These are phyloP conservation scores for Paraglomus occultum DNA, from an alignment of 192 early-diverging fungal species.

Conservation along the genomic window DNA sequence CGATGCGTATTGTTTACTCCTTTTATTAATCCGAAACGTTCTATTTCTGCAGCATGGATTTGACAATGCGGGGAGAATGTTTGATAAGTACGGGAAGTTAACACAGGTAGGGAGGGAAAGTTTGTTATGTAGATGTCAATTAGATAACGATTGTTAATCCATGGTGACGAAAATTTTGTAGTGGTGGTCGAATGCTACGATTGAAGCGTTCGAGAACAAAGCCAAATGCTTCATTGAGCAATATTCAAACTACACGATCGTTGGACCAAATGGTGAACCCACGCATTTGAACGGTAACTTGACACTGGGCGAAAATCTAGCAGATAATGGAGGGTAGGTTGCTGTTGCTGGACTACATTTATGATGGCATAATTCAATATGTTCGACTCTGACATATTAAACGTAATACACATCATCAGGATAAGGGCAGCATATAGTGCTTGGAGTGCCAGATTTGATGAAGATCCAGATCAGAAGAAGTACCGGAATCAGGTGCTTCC, in stretches of 20 bases:
- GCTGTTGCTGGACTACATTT: background rate
- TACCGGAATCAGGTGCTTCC: constrained; percentile 41
- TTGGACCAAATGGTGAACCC: constrained; percentile 39
- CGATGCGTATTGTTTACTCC: too few relatives aligned
- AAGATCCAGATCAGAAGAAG: background rate
- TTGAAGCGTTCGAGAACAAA: constrained; percentile 47
- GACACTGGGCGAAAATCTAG: constrained; percentile 65
- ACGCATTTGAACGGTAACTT: constrained; percentile 52
- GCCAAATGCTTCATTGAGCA: constrained; percentile 67
- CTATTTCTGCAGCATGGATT: constrained; percentile 58
- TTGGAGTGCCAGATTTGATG: background rate
- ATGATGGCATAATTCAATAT: too few relatives aligned
- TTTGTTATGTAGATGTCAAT: constrained; percentile 43
- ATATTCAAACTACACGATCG: constrained; percentile 53
- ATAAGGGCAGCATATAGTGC: background rate
- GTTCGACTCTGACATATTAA: background rate
- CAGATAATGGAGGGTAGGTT: constrained; percentile 67
- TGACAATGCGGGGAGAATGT: constrained; percentile 57
- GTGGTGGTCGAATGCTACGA: constrained; percentile 73
- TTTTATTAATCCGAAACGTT: background rate
- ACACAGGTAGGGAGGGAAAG: constrained; percentile 31
- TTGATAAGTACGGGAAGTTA: constrained; percentile 52
- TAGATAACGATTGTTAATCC: background rate
- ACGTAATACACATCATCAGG: background rate
- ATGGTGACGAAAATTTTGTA: background rate